Evolutionary conservation across 495 filamentous ascomycete species (phyloP), one percentile per base, ranked within the genome.

Genomic region (Neurospora africana): DNA sequence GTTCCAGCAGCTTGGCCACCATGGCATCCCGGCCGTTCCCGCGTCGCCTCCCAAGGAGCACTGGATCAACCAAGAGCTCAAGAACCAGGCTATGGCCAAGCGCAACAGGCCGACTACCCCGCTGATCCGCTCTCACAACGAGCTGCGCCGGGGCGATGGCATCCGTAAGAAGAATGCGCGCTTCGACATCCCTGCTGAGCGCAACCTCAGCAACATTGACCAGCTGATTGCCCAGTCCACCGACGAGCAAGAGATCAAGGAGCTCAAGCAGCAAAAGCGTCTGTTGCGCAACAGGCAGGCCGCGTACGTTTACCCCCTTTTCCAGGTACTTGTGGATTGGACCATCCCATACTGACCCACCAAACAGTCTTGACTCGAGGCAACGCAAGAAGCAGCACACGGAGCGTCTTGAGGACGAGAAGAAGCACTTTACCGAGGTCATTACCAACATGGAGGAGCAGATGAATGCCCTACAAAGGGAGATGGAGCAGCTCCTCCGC

Each of bases 121-220:
- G 6, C 81, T 86, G 69, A 93, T 91, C 79, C 88, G 92, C 70
- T 91, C 93, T 58, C 91, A 91, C 82, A 93, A 93, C 71, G 91
- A 95, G 69, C 85, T 94, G 79, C 81, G 88, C 67, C 88, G 94
- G 75, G 90, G 94, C 75, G 95, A 97, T 78, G 95, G 95, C 68
- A 97, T 98, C 82, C 90, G 96, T 75, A 99, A 99, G 90, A 98
- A 98, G 91, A 99, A 99, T 77, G 95, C 95, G 75, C 91, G 96
- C 67, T 97, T 99, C 82, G 95, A 98, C 79, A 98, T 99, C 73
- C 95, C 95, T 5, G 89, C 92, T 13, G 96, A 97, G 83, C 88
- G 94, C 58, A 98, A 92, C 75, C 87, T 98, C 73, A 89, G 87
- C 84, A 98, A 97, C 81, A 98, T 99, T 83, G 95, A 99, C 81